A percentile compares a stretch with the other conserved stretches of the same genome.
Evolutionary conservation across 805 yeast genomes (phyloP).

Genomic region (Candida easanensis): DNA sequence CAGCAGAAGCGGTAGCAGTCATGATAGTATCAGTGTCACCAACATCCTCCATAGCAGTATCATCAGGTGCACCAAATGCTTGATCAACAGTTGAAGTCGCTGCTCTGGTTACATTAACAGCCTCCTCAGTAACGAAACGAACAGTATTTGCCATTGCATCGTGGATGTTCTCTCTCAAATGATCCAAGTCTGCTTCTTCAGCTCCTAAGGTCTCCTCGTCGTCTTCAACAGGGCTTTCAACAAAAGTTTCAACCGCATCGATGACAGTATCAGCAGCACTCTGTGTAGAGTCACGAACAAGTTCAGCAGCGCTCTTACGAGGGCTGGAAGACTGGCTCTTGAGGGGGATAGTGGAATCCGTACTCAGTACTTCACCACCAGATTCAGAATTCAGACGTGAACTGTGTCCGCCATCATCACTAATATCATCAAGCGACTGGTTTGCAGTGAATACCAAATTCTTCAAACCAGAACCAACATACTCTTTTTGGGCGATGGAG

Average conservation of each 20-base stretch:
- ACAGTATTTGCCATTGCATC: background rate
- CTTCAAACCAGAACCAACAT: too few relatives aligned
- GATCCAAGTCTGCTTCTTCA: too few relatives aligned
- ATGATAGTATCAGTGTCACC: background rate
- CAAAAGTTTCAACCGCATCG: constrained; percentile 2
- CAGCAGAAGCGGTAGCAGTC: background rate
- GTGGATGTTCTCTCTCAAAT: background rate
- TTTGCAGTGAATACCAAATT: too few relatives aligned
- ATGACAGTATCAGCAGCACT: too few relatives aligned
- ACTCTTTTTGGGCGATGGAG: too few relatives aligned
- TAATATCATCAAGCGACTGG: too few relatives aligned
- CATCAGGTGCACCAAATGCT: background rate
- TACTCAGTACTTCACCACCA: background rate
- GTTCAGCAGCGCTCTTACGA: background rate
- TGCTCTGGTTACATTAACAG: background rate
- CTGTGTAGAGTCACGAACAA: too few relatives aligned
- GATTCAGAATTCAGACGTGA: too few relatives aligned
- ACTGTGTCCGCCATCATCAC: too few relatives aligned
- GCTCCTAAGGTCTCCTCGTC: background rate
- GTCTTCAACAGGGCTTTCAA: constrained; percentile 2
- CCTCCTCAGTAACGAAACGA: background rate
- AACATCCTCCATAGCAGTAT: background rate
- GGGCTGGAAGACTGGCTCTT: too few relatives aligned
- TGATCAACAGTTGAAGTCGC: background rate
- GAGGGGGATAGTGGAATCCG: too few relatives aligned